phyloP scores from a whole-genome alignment of 768 basidiomycete species.

The Dacryopinax spathularia region DNA sequence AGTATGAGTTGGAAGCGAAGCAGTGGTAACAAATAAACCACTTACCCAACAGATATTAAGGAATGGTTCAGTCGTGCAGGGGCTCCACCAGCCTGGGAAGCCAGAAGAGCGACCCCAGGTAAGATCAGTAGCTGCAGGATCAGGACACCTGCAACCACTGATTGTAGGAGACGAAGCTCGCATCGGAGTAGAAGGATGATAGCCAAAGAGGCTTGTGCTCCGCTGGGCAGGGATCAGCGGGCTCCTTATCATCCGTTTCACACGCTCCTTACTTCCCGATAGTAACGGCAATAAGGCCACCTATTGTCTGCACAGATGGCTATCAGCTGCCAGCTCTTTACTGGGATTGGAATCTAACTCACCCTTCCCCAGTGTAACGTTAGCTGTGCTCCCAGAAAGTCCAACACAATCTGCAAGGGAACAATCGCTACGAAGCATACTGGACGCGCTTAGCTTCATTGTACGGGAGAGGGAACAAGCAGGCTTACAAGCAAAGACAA shows the following conservation, averaged over 20 bases:
- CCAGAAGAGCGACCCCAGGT: not conserved
- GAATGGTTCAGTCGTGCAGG: constrained; percentile 41
- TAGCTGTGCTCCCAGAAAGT: not conserved
- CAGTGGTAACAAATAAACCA: not conserved
- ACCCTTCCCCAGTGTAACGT: not conserved
- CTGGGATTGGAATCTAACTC: not conserved
- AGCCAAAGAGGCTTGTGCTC: not conserved
- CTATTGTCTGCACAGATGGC: not conserved
- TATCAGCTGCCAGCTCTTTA: not conserved
- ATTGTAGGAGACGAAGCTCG: not conserved
- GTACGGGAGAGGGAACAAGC: not conserved
- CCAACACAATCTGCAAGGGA: not conserved
- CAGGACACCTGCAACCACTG: not conserved
- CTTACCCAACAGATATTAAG: constrained; percentile 53
- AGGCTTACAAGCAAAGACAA: not conserved
- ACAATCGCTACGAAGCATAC: not conserved
- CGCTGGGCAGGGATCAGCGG: not conserved
- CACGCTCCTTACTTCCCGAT: not conserved
- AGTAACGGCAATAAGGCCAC: not conserved
- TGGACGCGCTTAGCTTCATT: not conserved
- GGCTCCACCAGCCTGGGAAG: not conserved
- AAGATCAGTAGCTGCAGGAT: not conserved
- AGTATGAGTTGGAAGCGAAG: not conserved
- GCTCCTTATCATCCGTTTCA: not conserved
- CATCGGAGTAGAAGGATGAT: not conserved